Evolutionary conservation across 2,329 filamentous ascomycete genomes (phyloP).

Genomic region (Monosporascus ibericus): DNA sequence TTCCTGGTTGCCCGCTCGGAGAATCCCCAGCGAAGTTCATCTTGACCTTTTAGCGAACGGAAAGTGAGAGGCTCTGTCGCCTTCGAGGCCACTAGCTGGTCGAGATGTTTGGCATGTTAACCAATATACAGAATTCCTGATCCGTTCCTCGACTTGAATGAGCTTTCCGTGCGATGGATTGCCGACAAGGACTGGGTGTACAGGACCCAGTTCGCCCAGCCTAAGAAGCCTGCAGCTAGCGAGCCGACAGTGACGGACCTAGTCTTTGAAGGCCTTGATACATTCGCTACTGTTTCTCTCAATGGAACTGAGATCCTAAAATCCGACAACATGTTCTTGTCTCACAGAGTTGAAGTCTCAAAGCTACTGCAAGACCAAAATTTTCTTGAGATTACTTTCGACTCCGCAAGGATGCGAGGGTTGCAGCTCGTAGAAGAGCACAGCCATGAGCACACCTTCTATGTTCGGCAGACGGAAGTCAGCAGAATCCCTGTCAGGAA

Average conservation of each 20-base stretch:
- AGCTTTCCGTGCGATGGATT: slow-evolving; percentile 54
- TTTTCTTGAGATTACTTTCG: slow-evolving; percentile 50
- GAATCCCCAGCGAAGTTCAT: slow-evolving; percentile 31
- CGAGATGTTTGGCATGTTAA: too few species aligned
- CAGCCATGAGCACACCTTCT: slow-evolving; percentile 48
- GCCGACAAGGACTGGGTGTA: slow-evolving; percentile 59
- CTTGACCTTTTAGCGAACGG: slow-evolving; percentile 31
- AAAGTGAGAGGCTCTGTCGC: slow-evolving; percentile 18
- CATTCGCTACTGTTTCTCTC: slow-evolving; percentile 52
- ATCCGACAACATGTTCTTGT: slow-evolving; percentile 60
- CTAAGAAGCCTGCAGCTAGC: slow-evolving; percentile 4
- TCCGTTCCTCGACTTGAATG: slow-evolving; percentile 57
- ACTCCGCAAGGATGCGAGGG: slow-evolving; percentile 46
- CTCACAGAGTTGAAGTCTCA: slow-evolving; percentile 48
- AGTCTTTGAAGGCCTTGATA: slow-evolving; percentile 59
- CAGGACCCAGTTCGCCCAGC: slow-evolving; percentile 30
- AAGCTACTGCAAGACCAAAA: slow-evolving; percentile 35
- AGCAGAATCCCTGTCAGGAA: slow-evolving; percentile 50
- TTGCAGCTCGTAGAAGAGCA: slow-evolving; percentile 46
- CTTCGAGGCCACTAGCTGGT: too few species aligned
- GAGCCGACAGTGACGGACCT: slow-evolving; percentile 34
- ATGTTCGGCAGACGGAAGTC: slow-evolving; percentile 41
- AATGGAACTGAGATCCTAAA: slow-evolving; percentile 47
- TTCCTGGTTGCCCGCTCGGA: slow-evolving; percentile 28
- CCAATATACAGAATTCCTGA: slow-evolving; percentile 37